Base-by-base conservation (phyloP, 2,329 filamentous ascomycete species). In the Cercospora sp. region DNA sequence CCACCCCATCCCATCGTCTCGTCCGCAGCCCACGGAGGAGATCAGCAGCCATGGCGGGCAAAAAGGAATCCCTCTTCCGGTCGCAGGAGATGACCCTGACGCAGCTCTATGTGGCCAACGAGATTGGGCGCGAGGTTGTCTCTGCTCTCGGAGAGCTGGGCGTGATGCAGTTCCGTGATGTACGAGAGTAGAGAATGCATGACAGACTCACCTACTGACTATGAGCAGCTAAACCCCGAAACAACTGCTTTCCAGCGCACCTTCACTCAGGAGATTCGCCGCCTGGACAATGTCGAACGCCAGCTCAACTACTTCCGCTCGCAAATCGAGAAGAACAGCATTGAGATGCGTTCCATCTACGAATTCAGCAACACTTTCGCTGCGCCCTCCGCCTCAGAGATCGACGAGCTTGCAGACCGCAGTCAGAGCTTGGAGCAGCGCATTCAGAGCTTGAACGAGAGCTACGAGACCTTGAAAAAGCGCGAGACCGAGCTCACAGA, bases 41-140 rank as follows among this genome's bases (percentile, higher is more conserved):
- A 64, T 31, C 45, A 53, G 65, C 51, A 67, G 74, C 69, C 65
- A 90, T 90, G 88, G 87, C 84, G 81, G 82, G 85, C 66, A 77
- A 80, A 63, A 84, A 92, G 84, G 93, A 98, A 84, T 97, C 94
- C 82, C 92, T 97, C 85, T 98, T 99, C 90, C 94, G 96, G 87
- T 99, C 95, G 80, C 92, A 93, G 92, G 92, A 97, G 83, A 99
- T 99, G 95, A 97, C 93, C 87, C 91, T 99, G 90, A 96, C 96
- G 78, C 95, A 99, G 89, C 91, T 99, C 78, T 99, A 98, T 83
- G 96, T 99, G 77, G 93, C 95, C 78, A 98, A 97, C 80, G 95
- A 99, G 86, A 98, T 99, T 75, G 94, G 95, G 76, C 90, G 95
- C 79, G 96, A 99, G 84, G 94, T 97, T 76, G 94, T 98, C 72